Evolutionary conservation across 2,329 filamentous ascomycete genomes (phyloP).

Genomic region (Fusarium subtropicale): DNA sequence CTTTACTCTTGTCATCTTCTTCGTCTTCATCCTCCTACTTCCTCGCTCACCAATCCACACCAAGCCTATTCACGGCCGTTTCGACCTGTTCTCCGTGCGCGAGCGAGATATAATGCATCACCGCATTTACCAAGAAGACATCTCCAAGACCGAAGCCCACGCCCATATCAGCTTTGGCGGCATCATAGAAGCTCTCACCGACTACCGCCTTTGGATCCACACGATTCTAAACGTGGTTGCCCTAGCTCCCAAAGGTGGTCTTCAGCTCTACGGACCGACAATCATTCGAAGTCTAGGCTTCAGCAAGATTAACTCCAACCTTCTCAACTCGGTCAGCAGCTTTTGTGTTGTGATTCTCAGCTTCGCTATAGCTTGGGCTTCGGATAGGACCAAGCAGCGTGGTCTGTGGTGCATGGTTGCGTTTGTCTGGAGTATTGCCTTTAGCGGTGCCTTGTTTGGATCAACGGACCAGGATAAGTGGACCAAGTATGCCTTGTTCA

Average conservation of each 20-base stretch:
- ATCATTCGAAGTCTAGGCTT: conserved; percentile 43
- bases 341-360: conserved; percentile 35
- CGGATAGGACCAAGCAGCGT: conserved; percentile 35
- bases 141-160: conserved; percentile 34
- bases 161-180: conserved; percentile 14
- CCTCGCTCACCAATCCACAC: conserved; percentile 33
- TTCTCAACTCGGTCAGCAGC: conserved; percentile 40
- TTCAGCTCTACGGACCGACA: conserved; percentile 42
- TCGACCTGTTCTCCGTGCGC: conserved; percentile 35
- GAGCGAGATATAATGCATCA: conserved; percentile 36
- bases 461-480: conserved; percentile 23
- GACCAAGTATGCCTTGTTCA: conserved; percentile 37
- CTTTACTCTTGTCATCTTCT: conserved; percentile 35
- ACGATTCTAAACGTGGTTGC: conserved; percentile 36
- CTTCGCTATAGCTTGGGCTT: conserved; percentile 29
- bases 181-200: conserved; percentile 3
- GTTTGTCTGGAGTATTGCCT: conserved; percentile 40
- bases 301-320: conserved; percentile 40
- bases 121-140: conserved; percentile 37
- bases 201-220: conserved; percentile 40
- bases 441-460: conserved; percentile 33
- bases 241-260: conserved; percentile 42
- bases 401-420: conserved; percentile 39
- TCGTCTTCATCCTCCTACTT: conserved; percentile 28
- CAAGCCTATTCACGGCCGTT: conserved; percentile 27